Conservation (phyloP, 169 alveolate genomes). For the Plasmodium inui region DNA sequence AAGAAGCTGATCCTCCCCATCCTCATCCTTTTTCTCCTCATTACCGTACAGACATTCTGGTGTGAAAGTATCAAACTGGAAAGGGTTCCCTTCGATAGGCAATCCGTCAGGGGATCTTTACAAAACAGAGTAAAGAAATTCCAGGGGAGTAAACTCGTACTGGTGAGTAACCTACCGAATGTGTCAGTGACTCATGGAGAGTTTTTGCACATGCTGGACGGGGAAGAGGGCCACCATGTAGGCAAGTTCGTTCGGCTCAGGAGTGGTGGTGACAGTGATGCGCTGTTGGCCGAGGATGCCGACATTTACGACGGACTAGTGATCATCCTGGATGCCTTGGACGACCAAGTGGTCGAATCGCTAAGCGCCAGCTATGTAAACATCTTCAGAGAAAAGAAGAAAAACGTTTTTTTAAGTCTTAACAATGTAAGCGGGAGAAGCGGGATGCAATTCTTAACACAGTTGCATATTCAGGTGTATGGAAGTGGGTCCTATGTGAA, state of each 20-base stretch:
- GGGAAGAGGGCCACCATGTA: not conserved
- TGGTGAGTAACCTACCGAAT: constrained; percentile 42
- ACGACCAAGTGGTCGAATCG: constrained; percentile 18
- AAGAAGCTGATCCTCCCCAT: not conserved
- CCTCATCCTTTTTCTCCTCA: not conserved
- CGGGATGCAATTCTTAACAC: constrained; percentile 16
- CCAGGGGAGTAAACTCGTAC: constrained; percentile 7
- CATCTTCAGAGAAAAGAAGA: constrained; percentile 39
- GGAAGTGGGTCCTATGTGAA: constrained; percentile 32
- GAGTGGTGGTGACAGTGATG: not conserved
- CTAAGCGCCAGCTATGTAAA: constrained; percentile 30
- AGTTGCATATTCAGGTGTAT: constrained; percentile 31
- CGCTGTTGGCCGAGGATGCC: not conserved
- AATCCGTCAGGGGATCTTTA: constrained; percentile 7
- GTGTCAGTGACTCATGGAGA: not conserved
- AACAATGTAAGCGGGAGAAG: constrained; percentile 55
- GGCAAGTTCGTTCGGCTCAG: constrained; percentile 14
- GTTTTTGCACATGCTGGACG: constrained; percentile 11
- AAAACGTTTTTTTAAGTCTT: constrained; percentile 51
- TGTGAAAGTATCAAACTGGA: constrained; percentile 24
- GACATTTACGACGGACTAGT: constrained; percentile 55
- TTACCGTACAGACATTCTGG: not conserved
- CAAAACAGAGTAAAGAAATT: constrained; percentile 48
- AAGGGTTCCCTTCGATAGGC: not conserved
- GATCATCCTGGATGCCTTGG: constrained; percentile 22